Evolutionary conservation across 805 yeast species (phyloP), one percentile per base, ranked within the genome.

Genomic region (Maudiozyma serrabonitensis): DNA sequence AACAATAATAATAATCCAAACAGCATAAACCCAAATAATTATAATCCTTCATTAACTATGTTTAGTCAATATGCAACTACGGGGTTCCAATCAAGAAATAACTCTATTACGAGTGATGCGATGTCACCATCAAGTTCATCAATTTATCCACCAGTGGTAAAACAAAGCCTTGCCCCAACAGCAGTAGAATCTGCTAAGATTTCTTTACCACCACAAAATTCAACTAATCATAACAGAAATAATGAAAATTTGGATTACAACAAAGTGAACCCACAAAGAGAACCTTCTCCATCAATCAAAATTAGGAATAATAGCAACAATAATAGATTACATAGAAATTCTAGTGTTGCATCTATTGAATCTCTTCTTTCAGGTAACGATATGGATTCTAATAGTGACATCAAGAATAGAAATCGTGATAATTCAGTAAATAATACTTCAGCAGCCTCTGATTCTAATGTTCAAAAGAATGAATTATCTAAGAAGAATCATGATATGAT

Each of bases 1-100:
- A 35, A 18, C 38, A 28, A 18, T 32, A 35, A 18, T 40, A 38
- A 7, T 6, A 42, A 26, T 25, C 7, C 23, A n/a, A 8, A 18
- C 15, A 35, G 16, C 23, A 34, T 23, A n/a, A 39, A 12, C 25
- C 28, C 28, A 41, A 15, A 15, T 11, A 28, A 19, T 34, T 46
- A 34, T 13, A 53, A 51, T 16, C 47, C 53, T 13, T 49, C 61
- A 6, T 28, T 56, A 6, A 52, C 55, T 11, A 48, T 60, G 5
- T 60, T 60, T 43, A 60, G 60, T 11, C 61, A 59, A 28, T 60
- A 52, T 41, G 60, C 59, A 21, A 38, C 57, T 3, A 54, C 53
- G 40, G 66, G 61, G 2, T 59, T 58, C 37, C 62, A 59, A 32
- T 62, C 68, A 11, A 57, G 68, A 38, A 56, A 57, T n/a, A 60